phyloP scores from a whole-genome alignment of 345 rosid species.

The Psidium friedrichsthalianum region DNA sequence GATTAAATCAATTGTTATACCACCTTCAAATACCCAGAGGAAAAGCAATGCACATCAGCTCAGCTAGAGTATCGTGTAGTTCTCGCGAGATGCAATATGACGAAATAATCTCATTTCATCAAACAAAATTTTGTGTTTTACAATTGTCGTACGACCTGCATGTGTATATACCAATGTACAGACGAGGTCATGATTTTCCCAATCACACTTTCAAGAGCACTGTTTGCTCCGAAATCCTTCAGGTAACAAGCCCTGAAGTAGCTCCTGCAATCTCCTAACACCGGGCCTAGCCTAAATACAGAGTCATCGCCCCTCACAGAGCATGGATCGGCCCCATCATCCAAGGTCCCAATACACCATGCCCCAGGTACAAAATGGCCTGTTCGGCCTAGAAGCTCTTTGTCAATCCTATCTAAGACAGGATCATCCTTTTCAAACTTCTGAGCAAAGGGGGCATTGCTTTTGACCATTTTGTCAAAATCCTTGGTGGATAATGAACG shows the following conservation, averaged over 20 bases:
- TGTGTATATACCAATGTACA: background rate
- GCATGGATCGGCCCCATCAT: slow-evolving; percentile 59
- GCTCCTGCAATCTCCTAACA: slow-evolving; percentile 45
- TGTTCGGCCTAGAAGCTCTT: slow-evolving; percentile 53
- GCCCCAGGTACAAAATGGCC: no score
- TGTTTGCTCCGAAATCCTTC: slow-evolving; percentile 45
- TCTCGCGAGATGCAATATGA: no score
- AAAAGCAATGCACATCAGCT: background rate
- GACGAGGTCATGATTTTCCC: background rate
- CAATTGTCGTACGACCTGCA: background rate
- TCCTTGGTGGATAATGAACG: slow-evolving; percentile 50
- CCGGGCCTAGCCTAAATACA: slow-evolving; percentile 64
- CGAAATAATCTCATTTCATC: background rate
- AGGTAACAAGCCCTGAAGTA: slow-evolving; percentile 40
- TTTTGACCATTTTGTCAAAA: slow-evolving; percentile 66
- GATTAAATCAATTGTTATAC: background rate
- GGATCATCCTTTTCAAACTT: slow-evolving; percentile 75
- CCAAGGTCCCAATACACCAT: slow-evolving; percentile 3
- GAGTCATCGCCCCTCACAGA: slow-evolving; percentile 44
- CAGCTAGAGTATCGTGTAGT: background rate
- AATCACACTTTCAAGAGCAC: slow-evolving; percentile 24
- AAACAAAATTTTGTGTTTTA: background rate
- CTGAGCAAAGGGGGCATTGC: slow-evolving; percentile 80
- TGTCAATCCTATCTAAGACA: slow-evolving; percentile 70
- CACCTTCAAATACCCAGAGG: background rate